Evolutionary conservation across 2,329 filamentous ascomycete genomes (phyloP), one percentile per base, ranked within the genome.

Genomic region (Tolypocladium ovalisporum): DNA sequence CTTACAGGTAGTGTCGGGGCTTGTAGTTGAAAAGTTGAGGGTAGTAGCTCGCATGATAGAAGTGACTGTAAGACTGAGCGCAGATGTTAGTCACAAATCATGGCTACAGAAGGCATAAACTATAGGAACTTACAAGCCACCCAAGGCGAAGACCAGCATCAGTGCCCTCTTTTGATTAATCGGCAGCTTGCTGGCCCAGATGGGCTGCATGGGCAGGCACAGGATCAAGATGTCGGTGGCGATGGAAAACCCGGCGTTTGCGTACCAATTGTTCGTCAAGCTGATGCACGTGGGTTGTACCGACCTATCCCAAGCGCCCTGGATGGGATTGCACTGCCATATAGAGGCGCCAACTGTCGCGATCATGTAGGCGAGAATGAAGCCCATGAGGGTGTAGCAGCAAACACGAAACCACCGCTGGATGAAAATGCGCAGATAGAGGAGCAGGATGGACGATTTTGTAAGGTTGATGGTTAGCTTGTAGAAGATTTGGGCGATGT

Each of bases 351-450:
- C 63, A 1, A 74, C 71, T 4, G 76, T 75, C n/a, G 71, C 73
- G 7, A 77, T 59, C 62, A 73, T 76, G 65, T 76, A 82, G n/a
- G 69, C 65, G 13, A 73, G 24, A 19, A 82, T 71, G 55, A 80
- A 65, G 52, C 62, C 63, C 27, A 79, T 65, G 40, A 80, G 65
- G 19, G 68, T 57, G 57, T 73, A 73, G 58, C 74, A 79, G 39
- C 72, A 66, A 3, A 71, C 68, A 10, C 74, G 71, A 61, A 82
- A 81, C 66, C 70, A 75, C 52, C 59, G 68, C 52, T 76, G 71
- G 27, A 76, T 68, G 58, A 82, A 83, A 52, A 82, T 79, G 32
- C 78, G 76, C 27, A 79, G 76, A 62, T 82, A 83, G 22, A 83
- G 72, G 3, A 80, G 67, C 8, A 81, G 65, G 55, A 81, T 79